Evolutionary conservation across 2,329 filamentous ascomycete species (phyloP).

Genomic region (Monilinia fructicola): DNA sequence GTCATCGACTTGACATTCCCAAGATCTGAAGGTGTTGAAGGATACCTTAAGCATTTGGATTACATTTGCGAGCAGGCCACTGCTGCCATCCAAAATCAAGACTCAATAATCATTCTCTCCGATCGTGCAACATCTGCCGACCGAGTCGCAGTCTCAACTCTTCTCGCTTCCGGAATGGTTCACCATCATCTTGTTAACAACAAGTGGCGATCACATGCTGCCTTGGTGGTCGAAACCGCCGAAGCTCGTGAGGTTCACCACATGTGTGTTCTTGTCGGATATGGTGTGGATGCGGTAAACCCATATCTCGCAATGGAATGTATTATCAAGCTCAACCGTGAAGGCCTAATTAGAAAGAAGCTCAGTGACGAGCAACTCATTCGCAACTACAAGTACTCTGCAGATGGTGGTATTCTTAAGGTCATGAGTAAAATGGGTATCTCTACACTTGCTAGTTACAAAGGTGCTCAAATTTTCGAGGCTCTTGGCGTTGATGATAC

Average conservation of each 20-base stretch:
- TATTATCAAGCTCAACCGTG: slow-evolving; percentile 92
- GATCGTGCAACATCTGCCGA: slow-evolving; percentile 82
- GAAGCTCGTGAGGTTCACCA: slow-evolving; percentile 97
- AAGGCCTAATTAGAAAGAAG: slow-evolving; percentile 89
- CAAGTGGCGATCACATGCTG: slow-evolving; percentile 89
- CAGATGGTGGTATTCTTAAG: slow-evolving; percentile 93
- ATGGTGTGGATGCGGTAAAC: slow-evolving; percentile 91
- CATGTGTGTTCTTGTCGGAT: slow-evolving; percentile 96
- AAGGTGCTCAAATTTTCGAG: slow-evolving; percentile 97
- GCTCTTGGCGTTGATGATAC: slow-evolving; percentile 88
- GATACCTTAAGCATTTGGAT: slow-evolving; percentile 85
- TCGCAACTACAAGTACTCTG: slow-evolving; percentile 95
- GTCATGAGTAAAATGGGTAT: slow-evolving; percentile 99
- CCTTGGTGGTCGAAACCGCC: slow-evolving; percentile 85
- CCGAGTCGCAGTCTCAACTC: slow-evolving; percentile 80
- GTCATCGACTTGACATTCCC: slow-evolving; percentile 92
- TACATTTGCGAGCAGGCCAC: slow-evolving; percentile 83
- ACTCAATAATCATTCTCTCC: slow-evolving; percentile 85
- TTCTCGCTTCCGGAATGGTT: slow-evolving; percentile 87
- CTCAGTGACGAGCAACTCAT: slow-evolving; percentile 79
- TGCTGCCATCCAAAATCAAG: slow-evolving; percentile 75
- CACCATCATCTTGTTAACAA: slow-evolving; percentile 95
- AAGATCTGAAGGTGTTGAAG: slow-evolving; percentile 76
- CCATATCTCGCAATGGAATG: slow-evolving; percentile 96
- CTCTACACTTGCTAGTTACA: slow-evolving; percentile 92